A percentile compares a stretch with the other conserved stretches of the same genome.
phyloP scores from a whole-genome alignment of 208 protist species.

The Histomonas meleagridis region DNA sequence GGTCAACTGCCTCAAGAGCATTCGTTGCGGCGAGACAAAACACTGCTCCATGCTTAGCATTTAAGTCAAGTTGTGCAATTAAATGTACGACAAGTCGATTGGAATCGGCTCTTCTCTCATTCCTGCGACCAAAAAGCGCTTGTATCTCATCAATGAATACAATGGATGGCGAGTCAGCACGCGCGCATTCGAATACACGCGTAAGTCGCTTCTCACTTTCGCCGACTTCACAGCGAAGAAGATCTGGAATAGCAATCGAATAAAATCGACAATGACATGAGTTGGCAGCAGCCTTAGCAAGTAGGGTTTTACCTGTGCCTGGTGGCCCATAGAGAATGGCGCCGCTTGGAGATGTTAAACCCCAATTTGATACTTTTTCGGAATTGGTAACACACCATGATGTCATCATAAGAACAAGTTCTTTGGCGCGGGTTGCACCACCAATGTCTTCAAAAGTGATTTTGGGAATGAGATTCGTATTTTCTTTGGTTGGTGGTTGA shows the following conservation, averaged over 20 bases:
- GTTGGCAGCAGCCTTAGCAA: constrained; percentile 1
- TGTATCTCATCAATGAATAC: constrained; percentile 9
- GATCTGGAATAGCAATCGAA: constrained; percentile 24
- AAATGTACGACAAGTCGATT: neutral
- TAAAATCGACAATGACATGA: neutral
- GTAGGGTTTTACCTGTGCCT: neutral
- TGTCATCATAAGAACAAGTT: neutral
- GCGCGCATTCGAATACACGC: neutral
- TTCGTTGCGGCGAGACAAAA: neutral
- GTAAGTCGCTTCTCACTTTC: neutral
- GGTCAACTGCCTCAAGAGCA: neutral
- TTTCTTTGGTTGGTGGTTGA: neutral
- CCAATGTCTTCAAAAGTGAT: neutral
- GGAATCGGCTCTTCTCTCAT: neutral
- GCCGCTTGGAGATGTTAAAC: neutral
- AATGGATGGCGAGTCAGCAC: neutral
- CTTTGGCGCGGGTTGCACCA: neutral
- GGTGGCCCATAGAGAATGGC: neutral
- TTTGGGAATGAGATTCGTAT: neutral
- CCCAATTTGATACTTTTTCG: neutral
- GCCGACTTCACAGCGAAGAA: neutral
- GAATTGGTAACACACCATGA: neutral
- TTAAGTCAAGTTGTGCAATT: neutral
- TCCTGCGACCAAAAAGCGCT: neutral
- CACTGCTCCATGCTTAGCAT: neutral